Percentiles rank a stretch among this genome's conserved stretches.
These are phyloP conservation scores for Aurantiochytrium sp. DNA, from an alignment of 108 stramenopile species.

Conservation along the genomic window DNA sequence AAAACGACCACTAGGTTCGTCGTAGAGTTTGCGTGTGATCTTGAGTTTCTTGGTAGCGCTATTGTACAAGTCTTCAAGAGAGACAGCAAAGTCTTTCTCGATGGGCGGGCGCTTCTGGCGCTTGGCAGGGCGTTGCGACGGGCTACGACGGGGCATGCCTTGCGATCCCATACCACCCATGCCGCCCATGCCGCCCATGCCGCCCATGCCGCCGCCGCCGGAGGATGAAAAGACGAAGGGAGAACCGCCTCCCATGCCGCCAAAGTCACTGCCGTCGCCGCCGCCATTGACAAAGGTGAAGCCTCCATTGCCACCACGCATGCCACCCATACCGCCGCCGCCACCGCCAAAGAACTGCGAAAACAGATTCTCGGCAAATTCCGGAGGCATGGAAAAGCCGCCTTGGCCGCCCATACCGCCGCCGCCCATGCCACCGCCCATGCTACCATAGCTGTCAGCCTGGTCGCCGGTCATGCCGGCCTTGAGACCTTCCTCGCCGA, in stretches of 20 bases:
- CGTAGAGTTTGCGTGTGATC: slow-evolving; percentile 80
- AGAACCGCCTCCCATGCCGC: slow-evolving; percentile 45
- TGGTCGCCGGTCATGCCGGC: slow-evolving; percentile 23
- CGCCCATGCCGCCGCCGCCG: neutral
- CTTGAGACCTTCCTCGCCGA: slow-evolving; percentile 71
- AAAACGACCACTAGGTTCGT: slow-evolving; percentile 66
- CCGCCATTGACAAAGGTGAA: slow-evolving; percentile 1
- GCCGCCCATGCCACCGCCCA: neutral
- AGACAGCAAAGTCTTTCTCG: slow-evolving; percentile 83
- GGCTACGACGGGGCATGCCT: neutral
- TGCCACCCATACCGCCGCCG: neutral
- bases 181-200: neutral
- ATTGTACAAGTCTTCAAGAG: slow-evolving; percentile 94
- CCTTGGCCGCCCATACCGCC: neutral
- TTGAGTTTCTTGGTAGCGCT: slow-evolving; percentile 92
- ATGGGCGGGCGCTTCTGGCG: slow-evolving; percentile 86
- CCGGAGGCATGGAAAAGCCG: neutral
- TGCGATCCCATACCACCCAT: neutral
- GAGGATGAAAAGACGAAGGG: too few relatives aligned
- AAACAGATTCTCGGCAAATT: slow-evolving; percentile 70
- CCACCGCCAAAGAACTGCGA: slow-evolving; percentile 91
- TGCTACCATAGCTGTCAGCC: neutral
- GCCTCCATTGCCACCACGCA: neutral
- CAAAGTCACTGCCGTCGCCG: slow-evolving; percentile 6
- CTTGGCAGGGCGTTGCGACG: neutral